These are phyloP conservation scores for Backusella australiensis DNA, from an alignment of 192 early-diverging fungal genomes.

Conservation along the genomic window DNA sequence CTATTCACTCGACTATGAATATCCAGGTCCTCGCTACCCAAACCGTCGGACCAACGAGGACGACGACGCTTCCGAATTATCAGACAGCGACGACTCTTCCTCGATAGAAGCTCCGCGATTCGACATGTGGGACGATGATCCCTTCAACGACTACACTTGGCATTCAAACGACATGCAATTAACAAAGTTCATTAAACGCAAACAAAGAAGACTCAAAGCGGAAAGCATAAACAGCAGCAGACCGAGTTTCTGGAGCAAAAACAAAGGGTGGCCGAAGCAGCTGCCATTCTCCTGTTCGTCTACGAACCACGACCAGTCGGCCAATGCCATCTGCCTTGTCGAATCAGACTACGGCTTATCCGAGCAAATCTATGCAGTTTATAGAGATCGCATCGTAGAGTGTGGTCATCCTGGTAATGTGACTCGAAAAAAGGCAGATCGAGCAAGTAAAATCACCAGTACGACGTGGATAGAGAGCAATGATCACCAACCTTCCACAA, in stretches of 20 bases:
- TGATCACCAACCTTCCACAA: background rate
- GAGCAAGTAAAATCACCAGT: background rate
- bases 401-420: conserved; percentile 15
- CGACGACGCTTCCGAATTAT: conserved; percentile 15
- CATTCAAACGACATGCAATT: conserved; percentile 37
- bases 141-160: conserved; percentile 37
- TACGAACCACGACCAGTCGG: conserved; percentile 30
- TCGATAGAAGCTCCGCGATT: conserved; percentile 9
- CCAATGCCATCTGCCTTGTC: conserved; percentile 20
- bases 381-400: conserved; percentile 27
- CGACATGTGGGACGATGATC: conserved; percentile 41
- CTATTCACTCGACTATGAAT: conserved; percentile 35
- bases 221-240: background rate
- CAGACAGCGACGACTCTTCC: conserved; percentile 22
- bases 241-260: conserved; percentile 29
- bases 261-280: conserved; percentile 26
- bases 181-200: conserved; percentile 24
- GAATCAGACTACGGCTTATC: conserved; percentile 7
- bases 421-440: background rate
- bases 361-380: conserved; percentile 21
- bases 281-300: conserved; percentile 21
- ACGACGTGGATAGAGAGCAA: conserved; percentile 11
- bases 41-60: conserved; percentile 21
- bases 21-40: conserved; percentile 24
- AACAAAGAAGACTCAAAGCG: background rate